Evolutionary conservation across 352 stramenopile species (phyloP), one percentile per base, ranked within the genome.

Genomic region (Pythium monospermum): DNA sequence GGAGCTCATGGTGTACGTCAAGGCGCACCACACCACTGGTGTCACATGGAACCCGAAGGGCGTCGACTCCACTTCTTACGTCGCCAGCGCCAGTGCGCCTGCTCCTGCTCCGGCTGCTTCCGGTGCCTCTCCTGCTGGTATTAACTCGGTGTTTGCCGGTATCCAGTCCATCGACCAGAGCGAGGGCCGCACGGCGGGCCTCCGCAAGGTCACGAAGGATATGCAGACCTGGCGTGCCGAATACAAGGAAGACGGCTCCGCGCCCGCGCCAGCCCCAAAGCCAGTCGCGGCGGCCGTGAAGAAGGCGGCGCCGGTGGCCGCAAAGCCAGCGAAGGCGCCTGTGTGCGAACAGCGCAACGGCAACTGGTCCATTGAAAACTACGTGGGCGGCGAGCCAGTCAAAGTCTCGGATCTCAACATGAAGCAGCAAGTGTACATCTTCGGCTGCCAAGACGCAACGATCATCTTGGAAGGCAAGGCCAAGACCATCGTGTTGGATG

Each of bases 301-400:
- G 18, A 40, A 62, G 8, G 48, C 51, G 25, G 53, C 69, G 3
- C 61, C 69, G 13, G 63, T 68, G 0, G 56, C 68, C 7, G 57
- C 72, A 21, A 81, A 78, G 46, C 49, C 72, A 13, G 40, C 55
- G 19, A 85, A 87, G 58, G 50, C 74, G 22, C 67, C 66, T 18
- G 65, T 81, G 28, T 90, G 68, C 66, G 81, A 98, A 60, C 71
- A 96, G 67, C 85, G 87, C 53, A 96, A 96, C 48, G 93, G 81
- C 64, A 98, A 99, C 68, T 99, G 96, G 96, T 81, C 95, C 56
- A 88, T 99, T 19, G 96, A 98, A 69, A 89, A 98, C 77, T 95
- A 99, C 56, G 95, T 86, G 13, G 61, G 59, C 26, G 73, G 68
- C 38, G 81, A 87, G 46, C 71, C 96, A 28, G 68, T 98, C 36